A percentile compares a stretch with the other conserved stretches of the same genome.
These are phyloP conservation scores for Aureobasidium lini DNA, from an alignment of 2,329 filamentous ascomycete species.

Conservation along the genomic window DNA sequence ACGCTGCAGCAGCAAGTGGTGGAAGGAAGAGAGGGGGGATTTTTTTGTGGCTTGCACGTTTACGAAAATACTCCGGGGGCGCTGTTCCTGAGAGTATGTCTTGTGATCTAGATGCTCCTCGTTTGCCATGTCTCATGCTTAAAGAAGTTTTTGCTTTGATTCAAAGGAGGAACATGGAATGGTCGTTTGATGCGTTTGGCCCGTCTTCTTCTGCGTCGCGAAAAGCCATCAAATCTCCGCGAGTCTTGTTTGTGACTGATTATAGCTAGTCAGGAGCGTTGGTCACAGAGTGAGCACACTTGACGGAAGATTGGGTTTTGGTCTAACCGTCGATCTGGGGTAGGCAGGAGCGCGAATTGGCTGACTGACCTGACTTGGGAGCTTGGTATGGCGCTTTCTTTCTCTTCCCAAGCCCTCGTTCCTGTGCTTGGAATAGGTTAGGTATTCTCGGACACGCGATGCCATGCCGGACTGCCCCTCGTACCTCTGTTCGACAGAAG, in stretches of 20 bases:
- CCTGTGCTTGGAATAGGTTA: background rate
- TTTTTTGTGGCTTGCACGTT: too few species aligned
- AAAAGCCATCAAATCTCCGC: conserved; percentile 1
- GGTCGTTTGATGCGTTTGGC: background rate
- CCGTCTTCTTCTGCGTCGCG: too few species aligned
- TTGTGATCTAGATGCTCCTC: background rate
- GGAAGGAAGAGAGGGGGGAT: too few species aligned
- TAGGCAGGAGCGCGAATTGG: background rate
- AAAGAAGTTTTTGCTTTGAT: background rate
- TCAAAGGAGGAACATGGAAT: background rate
- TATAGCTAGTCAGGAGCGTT: background rate
- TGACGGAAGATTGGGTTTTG: background rate
- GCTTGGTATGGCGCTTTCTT: conserved; percentile 5
- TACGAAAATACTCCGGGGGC: conserved; percentile 1
- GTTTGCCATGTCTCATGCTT: background rate
- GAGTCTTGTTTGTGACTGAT: background rate
- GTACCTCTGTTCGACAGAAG: conserved; percentile 11
- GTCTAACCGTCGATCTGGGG: background rate
- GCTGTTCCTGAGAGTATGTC: background rate
- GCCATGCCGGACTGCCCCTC: background rate
- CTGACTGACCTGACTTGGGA: background rate
- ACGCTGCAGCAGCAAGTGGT: too few species aligned
- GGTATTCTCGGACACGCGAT: background rate
- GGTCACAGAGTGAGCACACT: conserved; percentile 1
- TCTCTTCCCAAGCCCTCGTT: background rate